Evolutionary conservation across 169 alveolate genomes (phyloP).

Genomic region (Plasmodium berghei): DNA sequence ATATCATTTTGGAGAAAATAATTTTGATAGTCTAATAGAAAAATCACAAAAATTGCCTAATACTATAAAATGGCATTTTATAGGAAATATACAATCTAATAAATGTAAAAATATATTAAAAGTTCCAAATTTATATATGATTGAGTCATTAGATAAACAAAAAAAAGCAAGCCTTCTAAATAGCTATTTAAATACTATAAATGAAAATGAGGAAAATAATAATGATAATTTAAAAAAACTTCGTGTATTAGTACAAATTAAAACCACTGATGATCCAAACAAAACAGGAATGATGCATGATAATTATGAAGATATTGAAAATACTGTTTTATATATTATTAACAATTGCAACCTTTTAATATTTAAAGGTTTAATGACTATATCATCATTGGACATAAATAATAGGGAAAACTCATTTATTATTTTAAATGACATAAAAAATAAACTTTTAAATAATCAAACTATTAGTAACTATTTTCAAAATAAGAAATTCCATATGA

Average conservation of each 20-base stretch:
- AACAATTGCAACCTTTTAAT: conserved; percentile 84
- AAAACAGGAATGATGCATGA: conserved; percentile 89
- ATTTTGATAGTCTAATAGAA: conserved; percentile 91
- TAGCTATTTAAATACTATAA: conserved; percentile 74
- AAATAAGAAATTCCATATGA: conserved; percentile 81
- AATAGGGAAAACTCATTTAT: conserved; percentile 75
- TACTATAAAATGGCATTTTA: conserved; percentile 95
- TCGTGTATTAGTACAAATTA: conserved; percentile 87
- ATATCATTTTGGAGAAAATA: conserved; percentile 94
- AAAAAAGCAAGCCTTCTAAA: conserved; percentile 90
- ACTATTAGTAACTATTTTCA: conserved; percentile 73
- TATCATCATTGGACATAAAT: conserved; percentile 85
- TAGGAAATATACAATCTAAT: conserved; percentile 95
- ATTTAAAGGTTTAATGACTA: conserved; percentile 95
- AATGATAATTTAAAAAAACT: conserved; percentile 51
- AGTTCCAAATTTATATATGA: conserved; percentile 86
- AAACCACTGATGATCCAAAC: conserved; percentile 89
- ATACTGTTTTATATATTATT: conserved; percentile 83
- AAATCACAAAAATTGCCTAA: conserved; percentile 89
- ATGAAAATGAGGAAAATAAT: conserved; percentile 15
- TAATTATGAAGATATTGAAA: conserved; percentile 78
- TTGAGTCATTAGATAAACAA: conserved; percentile 93
- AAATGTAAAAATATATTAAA: conserved; percentile 89
- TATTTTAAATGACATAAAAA: conserved; percentile 83
- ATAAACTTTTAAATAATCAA: conserved; percentile 78